Base-by-base conservation (phyloP, 2,329 filamentous ascomycete species). In the Colletotrichum phormii region DNA sequence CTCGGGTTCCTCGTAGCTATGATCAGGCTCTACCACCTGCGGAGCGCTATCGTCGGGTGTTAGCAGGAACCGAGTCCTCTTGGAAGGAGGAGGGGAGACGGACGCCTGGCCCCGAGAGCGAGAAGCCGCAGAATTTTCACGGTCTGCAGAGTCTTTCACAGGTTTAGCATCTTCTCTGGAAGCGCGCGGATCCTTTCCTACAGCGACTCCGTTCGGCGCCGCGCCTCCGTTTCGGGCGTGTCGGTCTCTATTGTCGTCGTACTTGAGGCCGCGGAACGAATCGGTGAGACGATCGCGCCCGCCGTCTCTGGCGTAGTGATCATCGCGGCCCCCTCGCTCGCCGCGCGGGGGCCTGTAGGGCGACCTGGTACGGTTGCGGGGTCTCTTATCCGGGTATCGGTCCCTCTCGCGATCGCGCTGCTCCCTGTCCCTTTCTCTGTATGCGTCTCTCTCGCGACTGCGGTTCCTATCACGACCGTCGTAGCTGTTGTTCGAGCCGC, bases 151-250 rank as follows among this genome's bases (percentile, higher is more conserved):
- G 84, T 87, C 89, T 89, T 90, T 86, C 83, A 85, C 85, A 89
- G 84, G 86, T 91, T 94, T 92, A 93, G 91, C 87, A 86, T 92
- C 86, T 85, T 87, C 81, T 88, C 85, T 91, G 82, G 85, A 83
- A 85, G 84, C 81, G 84, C 84, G 87, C 87, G 87, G 87, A 85
- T 84, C 86, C 84, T 88, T 85, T 85, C 85, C 86, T 85, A 87
- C 85, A 82, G 87, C 85, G 84, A 86, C 88, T 86, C 88, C 88
- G 86, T 89, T 91, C 86, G 88, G 91, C 87, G 88, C 87, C 87
- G 86, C 88, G 84, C 88, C 79, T 76, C 75, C 85, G 84, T 90
- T 87, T 84, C 84, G 86, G 81, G 81, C 83, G 80, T 86, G 82
- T 80, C 85, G 86, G 78, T 82, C 85, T 78, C 81, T 82, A 78